These are phyloP conservation scores for Malania oleifera DNA, from an alignment of 164 flowering plant genomes.

Conservation along the genomic window DNA sequence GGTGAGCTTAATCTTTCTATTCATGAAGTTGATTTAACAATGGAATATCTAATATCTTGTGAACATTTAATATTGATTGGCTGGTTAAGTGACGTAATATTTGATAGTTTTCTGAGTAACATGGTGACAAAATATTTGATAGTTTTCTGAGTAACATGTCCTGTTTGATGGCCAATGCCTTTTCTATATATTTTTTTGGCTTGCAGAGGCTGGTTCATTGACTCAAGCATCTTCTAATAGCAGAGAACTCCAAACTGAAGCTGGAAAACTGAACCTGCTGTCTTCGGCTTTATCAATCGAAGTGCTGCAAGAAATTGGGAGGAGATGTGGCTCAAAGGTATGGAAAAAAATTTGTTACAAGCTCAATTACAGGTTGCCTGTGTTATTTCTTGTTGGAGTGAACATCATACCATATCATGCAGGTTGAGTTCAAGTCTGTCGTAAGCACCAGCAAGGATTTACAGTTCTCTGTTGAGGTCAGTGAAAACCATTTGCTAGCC, in stretches of 20 bases:
- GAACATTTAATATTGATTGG: too few relatives aligned
- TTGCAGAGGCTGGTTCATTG: conserved; percentile 33
- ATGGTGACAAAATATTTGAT: too few relatives aligned
- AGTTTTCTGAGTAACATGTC: not conserved
- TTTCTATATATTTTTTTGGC: not conserved
- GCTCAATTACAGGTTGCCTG: not conserved
- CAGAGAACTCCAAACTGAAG: conserved; percentile 45
- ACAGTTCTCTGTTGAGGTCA: conserved; percentile 85
- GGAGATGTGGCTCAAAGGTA: conserved; percentile 82
- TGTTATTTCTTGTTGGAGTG: not conserved
- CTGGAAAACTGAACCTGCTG: conserved; percentile 33
- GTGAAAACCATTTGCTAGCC: conserved; percentile 17
- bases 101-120: too few relatives aligned
- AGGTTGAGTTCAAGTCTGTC: conserved; percentile 85
- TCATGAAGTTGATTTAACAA: too few relatives aligned
- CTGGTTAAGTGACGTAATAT: too few relatives aligned
- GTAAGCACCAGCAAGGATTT: conserved; percentile 73
- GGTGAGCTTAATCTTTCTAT: too few relatives aligned
- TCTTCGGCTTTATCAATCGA: conserved; percentile 52
- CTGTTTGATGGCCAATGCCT: not conserved
- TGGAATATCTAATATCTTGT: too few relatives aligned
- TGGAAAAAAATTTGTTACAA: not conserved
- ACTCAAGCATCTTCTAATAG: conserved; percentile 28
- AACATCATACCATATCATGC: conserved; percentile 13
- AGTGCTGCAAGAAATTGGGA: conserved; percentile 89